These are phyloP conservation scores for Litsea cubeba DNA, from an alignment of 164 flowering plant genomes.

Conservation along the genomic window DNA sequence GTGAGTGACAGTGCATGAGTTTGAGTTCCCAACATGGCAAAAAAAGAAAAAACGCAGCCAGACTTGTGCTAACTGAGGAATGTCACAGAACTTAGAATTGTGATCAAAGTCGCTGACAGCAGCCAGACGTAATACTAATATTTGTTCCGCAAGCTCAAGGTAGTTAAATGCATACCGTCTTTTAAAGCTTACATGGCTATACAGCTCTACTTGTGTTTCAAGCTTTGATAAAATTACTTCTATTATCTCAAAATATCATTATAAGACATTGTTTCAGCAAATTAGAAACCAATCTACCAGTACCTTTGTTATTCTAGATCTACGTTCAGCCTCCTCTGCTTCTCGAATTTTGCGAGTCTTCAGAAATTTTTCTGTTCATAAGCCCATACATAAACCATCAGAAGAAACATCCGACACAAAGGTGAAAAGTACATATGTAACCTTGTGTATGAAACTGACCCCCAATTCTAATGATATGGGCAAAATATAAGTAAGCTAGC, in stretches of 20 bases:
- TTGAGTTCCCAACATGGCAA: no score
- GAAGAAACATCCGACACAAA: not conserved
- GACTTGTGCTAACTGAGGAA: not conserved
- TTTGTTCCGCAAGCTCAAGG: not conserved
- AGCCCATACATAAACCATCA: constrained; percentile 4
- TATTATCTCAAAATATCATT: not conserved
- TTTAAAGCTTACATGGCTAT: not conserved
- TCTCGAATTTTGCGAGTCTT: constrained; percentile 84
- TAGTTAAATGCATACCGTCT: not conserved
- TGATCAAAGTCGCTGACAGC: not conserved
- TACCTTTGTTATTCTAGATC: constrained; percentile 78
- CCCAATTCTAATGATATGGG: no score
- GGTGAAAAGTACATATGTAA: not conserved
- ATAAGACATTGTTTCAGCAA: not conserved
- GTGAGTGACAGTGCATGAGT: no score
- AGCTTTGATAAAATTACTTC: not conserved
- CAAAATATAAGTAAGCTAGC: no score
- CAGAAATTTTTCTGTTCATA: constrained; percentile 55
- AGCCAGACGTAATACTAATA: not conserved
- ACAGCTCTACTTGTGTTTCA: not conserved
- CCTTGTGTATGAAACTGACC: not conserved
- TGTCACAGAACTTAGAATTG: not conserved
- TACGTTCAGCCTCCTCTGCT: constrained; percentile 86
- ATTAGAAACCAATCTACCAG: not conserved
- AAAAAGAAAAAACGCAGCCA: no score